Base-by-base conservation (phyloP, 805 yeast species). In the Alloascoidea africana region DNA sequence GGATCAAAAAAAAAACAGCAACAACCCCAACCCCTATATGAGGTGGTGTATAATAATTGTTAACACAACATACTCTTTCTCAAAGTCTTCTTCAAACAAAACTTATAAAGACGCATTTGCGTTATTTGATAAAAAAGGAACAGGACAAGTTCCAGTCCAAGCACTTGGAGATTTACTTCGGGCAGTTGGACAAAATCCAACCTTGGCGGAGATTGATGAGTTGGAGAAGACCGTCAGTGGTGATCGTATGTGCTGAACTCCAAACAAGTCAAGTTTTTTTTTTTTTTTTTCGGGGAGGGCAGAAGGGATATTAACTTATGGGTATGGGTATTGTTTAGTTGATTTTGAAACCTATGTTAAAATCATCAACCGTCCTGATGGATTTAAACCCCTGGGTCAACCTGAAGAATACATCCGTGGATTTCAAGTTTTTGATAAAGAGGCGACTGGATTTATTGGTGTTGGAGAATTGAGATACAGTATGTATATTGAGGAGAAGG, bases 131-230 rank as follows among this genome's bases (percentile, higher is more conserved):
- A 87, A 86, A 62, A 84, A 87, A 54, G 97, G 96, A 18, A 83
- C 89, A 30, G 98, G 97, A 14, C 71, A 76, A 56, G 91, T 91
- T 39, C 75, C 96, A 13, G 66, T 71, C 42, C 82, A 79, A 44
- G 76, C 82, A 42, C 68, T 91, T 37, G 98, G 97, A 27, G 98
- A 91, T 54, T 70, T 91, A 48, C 70, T 91, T 42, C 74, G 99
- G 56, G 96, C 98, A 2, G 87, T 91, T 42, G 99, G 98, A 32
- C 97, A 89, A 65, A 91, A 91, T 65, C 99, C 99, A 45, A 87
- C 98, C 3, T 70, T 85, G 51, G 81, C 87, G 16, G 95, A 86
- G 60, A 81, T 86, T 44, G 62, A 71, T 18, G 76, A 73, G 41
- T 58, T 77, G 38, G 73, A 71, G 53, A 57, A 58, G 37, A 52